Percentiles rank a stretch among this genome's conserved stretches.
phyloP scores from a whole-genome alignment of 345 rosid species.

The Mangifera indica region DNA sequence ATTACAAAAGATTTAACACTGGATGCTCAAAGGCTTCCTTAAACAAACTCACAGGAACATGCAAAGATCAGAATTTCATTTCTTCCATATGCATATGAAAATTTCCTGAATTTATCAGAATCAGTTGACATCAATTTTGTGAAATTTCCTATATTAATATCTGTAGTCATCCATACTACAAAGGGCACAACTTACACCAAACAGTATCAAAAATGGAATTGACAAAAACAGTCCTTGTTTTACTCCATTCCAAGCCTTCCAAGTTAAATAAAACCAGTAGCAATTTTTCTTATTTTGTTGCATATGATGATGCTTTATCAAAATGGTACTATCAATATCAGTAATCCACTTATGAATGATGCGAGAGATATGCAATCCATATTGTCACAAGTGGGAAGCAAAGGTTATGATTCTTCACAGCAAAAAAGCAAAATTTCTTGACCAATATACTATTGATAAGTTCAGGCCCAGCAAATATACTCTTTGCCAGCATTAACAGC shows the following conservation, averaged over 20 bases:
- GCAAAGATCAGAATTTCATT: not conserved
- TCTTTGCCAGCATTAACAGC: constrained; percentile 1
- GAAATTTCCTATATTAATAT: not conserved
- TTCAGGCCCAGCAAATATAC: not conserved
- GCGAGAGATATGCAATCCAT: not conserved
- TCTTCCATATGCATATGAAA: not conserved
- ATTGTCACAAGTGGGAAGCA: not conserved
- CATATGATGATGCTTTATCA: not conserved
- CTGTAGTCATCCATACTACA: not conserved
- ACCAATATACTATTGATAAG: not conserved
- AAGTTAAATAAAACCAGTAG: not conserved
- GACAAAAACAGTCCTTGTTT: not conserved
- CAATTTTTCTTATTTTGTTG: not conserved
- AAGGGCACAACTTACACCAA: not conserved
- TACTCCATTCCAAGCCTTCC: not conserved
- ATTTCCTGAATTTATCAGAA: no score
- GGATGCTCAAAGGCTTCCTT: not conserved
- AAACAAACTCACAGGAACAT: not conserved
- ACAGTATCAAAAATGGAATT: not conserved
- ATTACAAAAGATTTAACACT: not conserved
- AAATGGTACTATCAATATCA: not conserved
- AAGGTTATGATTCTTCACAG: not conserved
- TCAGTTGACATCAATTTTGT: not conserved
- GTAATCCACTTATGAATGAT: not conserved
- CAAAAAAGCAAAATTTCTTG: not conserved